A percentile compares a stretch with the other conserved stretches of the same genome.
Evolutionary conservation across 345 rosid genomes (phyloP).

Genomic region (Syzygium oleosum): DNA sequence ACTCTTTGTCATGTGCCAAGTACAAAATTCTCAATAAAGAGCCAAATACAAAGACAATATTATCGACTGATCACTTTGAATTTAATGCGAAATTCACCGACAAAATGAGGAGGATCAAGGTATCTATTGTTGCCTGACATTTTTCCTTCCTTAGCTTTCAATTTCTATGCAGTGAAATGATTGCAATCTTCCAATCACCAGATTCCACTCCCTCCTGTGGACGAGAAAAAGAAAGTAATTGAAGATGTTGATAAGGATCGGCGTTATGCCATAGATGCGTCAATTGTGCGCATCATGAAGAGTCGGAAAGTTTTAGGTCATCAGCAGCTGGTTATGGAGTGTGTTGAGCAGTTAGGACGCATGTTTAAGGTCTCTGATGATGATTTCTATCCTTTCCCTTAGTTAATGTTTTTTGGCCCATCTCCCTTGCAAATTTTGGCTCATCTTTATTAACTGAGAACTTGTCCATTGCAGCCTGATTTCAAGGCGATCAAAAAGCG

Average conservation of each 20-base stretch:
- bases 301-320: constrained; percentile 52
- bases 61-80: constrained; percentile 29
- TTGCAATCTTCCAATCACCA: constrained; percentile 5
- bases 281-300: constrained; percentile 74
- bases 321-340: constrained; percentile 46
- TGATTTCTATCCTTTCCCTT: neutral
- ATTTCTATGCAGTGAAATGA: neutral
- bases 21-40: constrained; percentile 44
- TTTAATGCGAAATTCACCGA: constrained; percentile 56
- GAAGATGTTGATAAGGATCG: constrained; percentile 73
- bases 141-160: neutral
- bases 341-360: constrained; percentile 61
- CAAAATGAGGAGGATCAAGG: constrained; percentile 73
- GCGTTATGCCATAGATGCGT: constrained; percentile 67
- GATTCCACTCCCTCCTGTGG: constrained; percentile 68
- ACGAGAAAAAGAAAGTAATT: constrained; percentile 57
- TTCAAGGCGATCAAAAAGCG: constrained; percentile 67
- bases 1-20: constrained; percentile 49
- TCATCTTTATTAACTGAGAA: neutral
- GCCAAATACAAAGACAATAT: constrained; percentile 30
- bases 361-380: constrained; percentile 54
- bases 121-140: neutral
- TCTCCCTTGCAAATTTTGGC: neutral
- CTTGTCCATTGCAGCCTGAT: constrained; percentile 51
- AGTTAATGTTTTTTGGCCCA: neutral